A percentile compares a stretch with the other conserved stretches of the same genome.
Evolutionary conservation across 495 filamentous ascomycete species (phyloP).

Genomic region (Pseudomonodictys pantanalensis): DNA sequence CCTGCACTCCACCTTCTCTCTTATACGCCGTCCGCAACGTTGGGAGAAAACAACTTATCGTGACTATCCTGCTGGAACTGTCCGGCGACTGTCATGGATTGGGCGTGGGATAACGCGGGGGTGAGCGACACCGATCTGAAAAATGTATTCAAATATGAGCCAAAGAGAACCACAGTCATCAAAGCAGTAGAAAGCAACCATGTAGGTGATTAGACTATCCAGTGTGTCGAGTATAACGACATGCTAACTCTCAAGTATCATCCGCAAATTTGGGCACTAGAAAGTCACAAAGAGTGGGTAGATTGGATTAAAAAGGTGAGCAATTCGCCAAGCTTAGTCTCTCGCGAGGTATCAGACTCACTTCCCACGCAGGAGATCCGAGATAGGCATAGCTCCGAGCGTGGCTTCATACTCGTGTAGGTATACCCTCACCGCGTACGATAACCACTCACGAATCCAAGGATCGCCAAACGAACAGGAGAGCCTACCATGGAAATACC

Average conservation of each 20-base stretch:
- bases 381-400: neutral
- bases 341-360: too few species aligned
- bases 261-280: neutral
- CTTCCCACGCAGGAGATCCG: neutral
- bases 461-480: neutral
- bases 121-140: constrained; percentile 5
- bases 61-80: too few species aligned
- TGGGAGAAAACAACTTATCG: too few species aligned
- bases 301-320: neutral
- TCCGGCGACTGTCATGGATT: constrained; percentile 1
- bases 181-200: neutral
- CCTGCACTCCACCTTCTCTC: too few species aligned
- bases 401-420: neutral
- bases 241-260: neutral
- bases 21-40: too few species aligned
- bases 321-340: too few species aligned
- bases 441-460: neutral
- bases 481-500: neutral
- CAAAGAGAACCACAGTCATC: constrained; percentile 2
- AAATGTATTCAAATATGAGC: constrained; percentile 8
- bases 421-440: neutral
- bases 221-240: neutral
- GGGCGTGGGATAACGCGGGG: neutral
- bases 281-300: neutral
- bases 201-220: neutral